Base-by-base conservation (phyloP, 2,329 filamentous ascomycete genomes). In the Pseudocercospora fijiensis region DNA sequence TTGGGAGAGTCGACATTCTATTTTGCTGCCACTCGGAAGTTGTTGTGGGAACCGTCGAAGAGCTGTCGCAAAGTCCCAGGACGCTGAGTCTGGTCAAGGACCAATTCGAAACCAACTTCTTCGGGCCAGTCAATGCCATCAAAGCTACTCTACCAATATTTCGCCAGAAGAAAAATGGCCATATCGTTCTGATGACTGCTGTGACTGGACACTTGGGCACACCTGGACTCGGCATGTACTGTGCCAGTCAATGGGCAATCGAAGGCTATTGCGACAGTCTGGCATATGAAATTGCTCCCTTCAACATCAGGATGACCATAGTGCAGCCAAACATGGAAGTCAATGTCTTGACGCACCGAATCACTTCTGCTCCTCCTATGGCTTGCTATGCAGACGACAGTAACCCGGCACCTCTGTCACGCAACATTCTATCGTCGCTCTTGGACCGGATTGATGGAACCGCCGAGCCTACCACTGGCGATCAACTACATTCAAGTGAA, bases 271-370 rank as follows among this genome's bases (percentile, higher is more conserved):
- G 93, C 79, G 94, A 98, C 78, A 87, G 91, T 64, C 84, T 99
- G 24, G 93, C 94, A 1, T 99, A 97, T 78, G 95, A 99, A 78
- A 90, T 99, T 67, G 78, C 94, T 0, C 95, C 95, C 0, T 98
- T 98, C 81, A 97, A 97, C 78, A 88, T 98, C 80, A 96, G 94
- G 77, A 86, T 98, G 77, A 97, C 92, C 45, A 93, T 98, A 69
- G 89, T 99, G 51, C 94, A 99, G 81, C 92, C 93, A 26, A 96
- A 92, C 78, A 92, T 96, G 79, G 94, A 98, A 80, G 91, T 96
- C 66, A 88, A 90, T 68, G 88, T 92, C 30, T 83, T 98, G 62
- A 95, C 91, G 27, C 96, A 96, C 78, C 88, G 89, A 61, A 90
- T 98, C 71, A 90, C 88, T 56, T 91, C 94, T 69, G 90, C 91